Percentiles rank a stretch among this genome's conserved stretches.
Evolutionary conservation across 2,329 filamentous ascomycete genomes (phyloP).

Genomic region (Colletotrichum neosansevieriae): DNA sequence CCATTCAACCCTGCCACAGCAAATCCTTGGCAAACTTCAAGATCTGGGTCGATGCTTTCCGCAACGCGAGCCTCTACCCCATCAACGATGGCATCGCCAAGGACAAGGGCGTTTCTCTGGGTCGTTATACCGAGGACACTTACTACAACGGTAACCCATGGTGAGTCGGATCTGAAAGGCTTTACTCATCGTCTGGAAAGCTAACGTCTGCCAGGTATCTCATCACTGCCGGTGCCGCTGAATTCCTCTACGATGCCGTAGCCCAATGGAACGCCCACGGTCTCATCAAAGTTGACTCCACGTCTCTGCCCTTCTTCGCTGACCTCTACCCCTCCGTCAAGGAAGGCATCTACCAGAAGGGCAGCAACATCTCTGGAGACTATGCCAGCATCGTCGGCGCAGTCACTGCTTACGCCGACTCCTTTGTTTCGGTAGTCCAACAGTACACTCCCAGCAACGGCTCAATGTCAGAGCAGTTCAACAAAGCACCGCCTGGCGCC

Average conservation of each 20-base stretch:
- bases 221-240: slow-evolving; percentile 67
- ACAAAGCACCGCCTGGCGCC: slow-evolving; percentile 50
- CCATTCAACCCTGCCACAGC: slow-evolving; percentile 68
- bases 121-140: slow-evolving; percentile 63
- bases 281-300: slow-evolving; percentile 60
- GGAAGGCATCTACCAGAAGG: slow-evolving; percentile 59
- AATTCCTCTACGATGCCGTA: slow-evolving; percentile 68
- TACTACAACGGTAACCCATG: slow-evolving; percentile 71
- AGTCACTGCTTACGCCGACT: slow-evolving; percentile 66
- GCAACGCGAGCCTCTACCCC: slow-evolving; percentile 58
- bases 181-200: not conserved
- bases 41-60: slow-evolving; percentile 66
- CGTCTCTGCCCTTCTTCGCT: slow-evolving; percentile 68
- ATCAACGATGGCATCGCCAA: slow-evolving; percentile 62
- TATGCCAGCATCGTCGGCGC: slow-evolving; percentile 60
- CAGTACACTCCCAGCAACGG: slow-evolving; percentile 62
- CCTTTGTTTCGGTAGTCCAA: slow-evolving; percentile 61
- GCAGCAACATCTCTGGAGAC: slow-evolving; percentile 46
- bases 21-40: slow-evolving; percentile 67
- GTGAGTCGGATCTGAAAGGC: slow-evolving; percentile 42
- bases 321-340: slow-evolving; percentile 61
- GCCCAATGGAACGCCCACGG: slow-evolving; percentile 64
- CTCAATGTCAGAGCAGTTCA: slow-evolving; percentile 62
- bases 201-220: slow-evolving; percentile 51
- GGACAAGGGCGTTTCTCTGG: slow-evolving; percentile 57